Base-by-base conservation (phyloP, 305 asterid species). In the Monarda citriodora region DNA sequence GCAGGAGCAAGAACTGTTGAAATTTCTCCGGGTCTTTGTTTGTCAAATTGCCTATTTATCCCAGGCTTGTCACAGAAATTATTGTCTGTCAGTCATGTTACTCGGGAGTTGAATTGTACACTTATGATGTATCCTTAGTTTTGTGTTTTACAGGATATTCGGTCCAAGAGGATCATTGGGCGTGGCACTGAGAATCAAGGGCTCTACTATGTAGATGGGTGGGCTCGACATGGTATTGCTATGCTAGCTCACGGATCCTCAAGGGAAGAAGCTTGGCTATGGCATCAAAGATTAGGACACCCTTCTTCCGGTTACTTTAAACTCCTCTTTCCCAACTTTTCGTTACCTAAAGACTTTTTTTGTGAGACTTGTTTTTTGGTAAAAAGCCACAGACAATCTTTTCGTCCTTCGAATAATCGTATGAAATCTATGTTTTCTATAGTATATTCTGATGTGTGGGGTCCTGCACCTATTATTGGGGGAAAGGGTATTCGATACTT, bases 311-410 rank as follows among this genome's bases (percentile, higher is more conserved):
- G 32, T 2, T 49, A 49, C 22, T 34, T 49, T 21, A 49, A 22
- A 7, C 15, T 49, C 12, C 6, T 49, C 22, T 49, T 49, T 49
- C 54, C 54, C 22, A 49, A 13, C 11, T 21, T 49, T n/a, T n/a
- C n/a, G 23, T n/a, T 49, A 2, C 2, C 22, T 21, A 49, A 25
- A 22, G 4, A 22, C 18, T 1, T 15, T 51, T 9, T 37, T 7
- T 51, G 36, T 51, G 56, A 51, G 2, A 51, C 18, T 23, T 51
- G 56, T 51, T 10, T 51, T 51, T 51, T 51, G 37, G 56, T 37
- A 23, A 51, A 51, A 51, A 51, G 37, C 56, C 37, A 51, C 37
- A 51, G 56, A 51, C 56, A 51, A 15, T 51, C 56, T 14, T 25
- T 51, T 51, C n/a, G n/a, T n/a, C n/a, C n/a, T n/a, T n/a, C n/a